These are phyloP conservation scores for Delonix regia DNA, from an alignment of 306 rosid genomes.

Conservation along the genomic window DNA sequence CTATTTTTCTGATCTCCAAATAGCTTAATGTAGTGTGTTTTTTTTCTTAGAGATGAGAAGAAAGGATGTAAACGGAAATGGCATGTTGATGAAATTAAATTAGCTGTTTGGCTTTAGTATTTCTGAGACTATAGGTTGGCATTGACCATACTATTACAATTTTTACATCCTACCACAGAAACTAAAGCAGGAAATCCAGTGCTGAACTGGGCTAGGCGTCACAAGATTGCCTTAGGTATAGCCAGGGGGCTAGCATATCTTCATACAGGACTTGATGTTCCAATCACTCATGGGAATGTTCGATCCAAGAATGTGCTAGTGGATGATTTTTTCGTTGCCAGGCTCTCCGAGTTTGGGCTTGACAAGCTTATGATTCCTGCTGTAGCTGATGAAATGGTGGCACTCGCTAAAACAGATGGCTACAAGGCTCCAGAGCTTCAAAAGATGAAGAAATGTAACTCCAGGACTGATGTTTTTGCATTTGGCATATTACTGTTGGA, in stretches of 20 bases:
- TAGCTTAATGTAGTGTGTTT: slow-evolving; percentile 12
- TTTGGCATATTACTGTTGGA: slow-evolving; percentile 84
- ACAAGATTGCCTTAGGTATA: slow-evolving; percentile 86
- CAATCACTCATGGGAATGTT: slow-evolving; percentile 87
- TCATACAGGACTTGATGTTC: slow-evolving; percentile 82
- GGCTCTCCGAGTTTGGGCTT: slow-evolving; percentile 81
- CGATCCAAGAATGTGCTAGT: slow-evolving; percentile 91
- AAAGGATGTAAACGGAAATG: slow-evolving; percentile 3
- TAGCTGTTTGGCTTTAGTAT: neutral
- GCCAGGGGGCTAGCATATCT: slow-evolving; percentile 93
- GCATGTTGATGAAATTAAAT: neutral
- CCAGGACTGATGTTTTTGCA: slow-evolving; percentile 90
- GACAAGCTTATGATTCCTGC: slow-evolving; percentile 90
- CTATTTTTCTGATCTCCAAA: neutral
- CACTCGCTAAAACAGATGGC: slow-evolving; percentile 77
- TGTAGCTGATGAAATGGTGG: slow-evolving; percentile 88
- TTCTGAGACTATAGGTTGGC: neutral
- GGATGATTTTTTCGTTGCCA: slow-evolving; percentile 80
- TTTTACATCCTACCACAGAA: slow-evolving; percentile 57
- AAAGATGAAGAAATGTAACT: slow-evolving; percentile 91
- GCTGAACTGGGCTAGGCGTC: slow-evolving; percentile 97
- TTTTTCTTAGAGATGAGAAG: neutral
- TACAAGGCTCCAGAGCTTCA: slow-evolving; percentile 98
- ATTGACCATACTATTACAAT: slow-evolving; percentile 19
- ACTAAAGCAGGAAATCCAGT: slow-evolving; percentile 84